Base-by-base conservation (phyloP, 768 basidiomycete species). In the Suillus sp. region DNA sequence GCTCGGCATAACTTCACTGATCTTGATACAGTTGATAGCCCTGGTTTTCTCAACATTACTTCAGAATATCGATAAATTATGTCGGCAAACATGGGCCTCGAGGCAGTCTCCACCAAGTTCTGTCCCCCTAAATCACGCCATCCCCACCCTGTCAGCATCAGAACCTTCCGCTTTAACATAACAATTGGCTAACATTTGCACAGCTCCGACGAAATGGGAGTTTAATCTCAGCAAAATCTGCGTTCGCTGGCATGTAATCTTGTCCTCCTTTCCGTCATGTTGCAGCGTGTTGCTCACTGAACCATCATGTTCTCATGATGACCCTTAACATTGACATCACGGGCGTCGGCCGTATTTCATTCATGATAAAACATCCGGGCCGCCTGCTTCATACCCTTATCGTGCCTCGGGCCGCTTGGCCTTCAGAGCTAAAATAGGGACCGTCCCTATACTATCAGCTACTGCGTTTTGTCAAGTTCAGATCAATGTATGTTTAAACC, bases 291-390 rank as follows among this genome's bases (percentile, higher is more conserved):
- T 25, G 38, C 37, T 57, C 55, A 27, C 37, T 57, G 37, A 27
- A 57, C 20, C 37, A 25, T 9, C 11, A 35, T 54, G n/a, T 54
- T 54, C 34, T 54, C 53, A 55, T 40, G 27, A 30, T 57, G 37
- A 27, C 56, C 56, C 56, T 40, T 57, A 16, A 14, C 20, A 22
- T 55, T 34, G 32, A 53, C 32, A n/a, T n/a, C 30, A 34, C 4
- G 30, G 32, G 10, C 51, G 18, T 51, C 30, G 6, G 30, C 18
- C 27, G 20, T 30, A 51, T 51, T 30, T 32, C 16, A 18, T 53
- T 5, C 51, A 32, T 20, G 20, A 34, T 11, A 53, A n/a, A 53
- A 53, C 20, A 0, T 53, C 32, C 32, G 18, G n/a, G 10, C 30
- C 20, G 18, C 8, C 50, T 32, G 30, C 20, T 32, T 32, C 30